Percentiles rank a stretch among this genome's conserved stretches.
Evolutionary conservation across 257 asterid species (phyloP).

Genomic region (Solanum phureja): DNA sequence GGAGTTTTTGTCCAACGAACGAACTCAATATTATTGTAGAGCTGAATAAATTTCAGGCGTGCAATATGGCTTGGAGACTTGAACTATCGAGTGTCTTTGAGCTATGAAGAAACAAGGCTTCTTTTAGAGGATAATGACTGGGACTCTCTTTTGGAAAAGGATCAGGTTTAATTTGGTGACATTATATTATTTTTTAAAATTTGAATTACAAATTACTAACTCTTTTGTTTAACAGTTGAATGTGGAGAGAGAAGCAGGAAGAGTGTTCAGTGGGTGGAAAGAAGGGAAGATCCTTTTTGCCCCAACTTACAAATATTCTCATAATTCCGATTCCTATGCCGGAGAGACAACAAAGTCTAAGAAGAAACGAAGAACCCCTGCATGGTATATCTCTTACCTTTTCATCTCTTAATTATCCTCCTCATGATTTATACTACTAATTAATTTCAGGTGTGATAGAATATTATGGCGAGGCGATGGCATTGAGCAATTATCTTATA

Average conservation of each 20-base stretch:
- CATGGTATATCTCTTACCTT: constrained; percentile 33
- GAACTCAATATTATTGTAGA: background rate
- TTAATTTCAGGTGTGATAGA: constrained; percentile 67
- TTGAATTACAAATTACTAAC: too few relatives aligned
- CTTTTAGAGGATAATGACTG: constrained; percentile 71
- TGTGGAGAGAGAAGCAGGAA: constrained; percentile 65
- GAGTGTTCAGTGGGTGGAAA: constrained; percentile 78
- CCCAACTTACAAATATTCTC: constrained; percentile 82
- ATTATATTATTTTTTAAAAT: too few relatives aligned
- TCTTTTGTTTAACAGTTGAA: too few relatives aligned
- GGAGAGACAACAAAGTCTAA: constrained; percentile 72
- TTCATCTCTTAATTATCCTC: background rate
- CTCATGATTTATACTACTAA: background rate
- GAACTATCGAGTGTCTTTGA: constrained; percentile 77
- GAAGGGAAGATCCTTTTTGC: constrained; percentile 82
- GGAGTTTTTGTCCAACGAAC: background rate
- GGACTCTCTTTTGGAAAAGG: constrained; percentile 74
- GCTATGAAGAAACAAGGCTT: constrained; percentile 62
- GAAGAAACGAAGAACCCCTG: constrained; percentile 87
- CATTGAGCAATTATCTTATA: constrained; percentile 54
- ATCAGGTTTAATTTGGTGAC: too few relatives aligned
- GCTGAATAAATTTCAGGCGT: constrained; percentile 40
- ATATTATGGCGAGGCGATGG: constrained; percentile 73
- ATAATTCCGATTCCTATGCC: constrained; percentile 70
- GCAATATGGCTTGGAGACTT: constrained; percentile 89